Evolutionary conservation across 306 rosid species (phyloP).

Genomic region (Malus fusca): DNA sequence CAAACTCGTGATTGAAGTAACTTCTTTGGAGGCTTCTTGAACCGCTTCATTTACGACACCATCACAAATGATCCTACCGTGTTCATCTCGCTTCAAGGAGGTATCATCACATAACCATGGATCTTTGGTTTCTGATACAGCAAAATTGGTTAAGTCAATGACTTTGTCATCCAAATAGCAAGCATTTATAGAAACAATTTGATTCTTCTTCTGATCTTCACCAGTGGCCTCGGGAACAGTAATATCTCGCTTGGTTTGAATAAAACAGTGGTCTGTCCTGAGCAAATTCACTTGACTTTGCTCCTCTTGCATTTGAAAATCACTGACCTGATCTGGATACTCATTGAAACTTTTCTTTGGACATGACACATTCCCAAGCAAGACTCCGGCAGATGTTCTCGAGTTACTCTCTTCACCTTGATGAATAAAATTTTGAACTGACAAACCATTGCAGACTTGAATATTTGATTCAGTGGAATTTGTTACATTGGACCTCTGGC

Average conservation of each 20-base stretch:
- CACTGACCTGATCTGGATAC: conserved; percentile 10
- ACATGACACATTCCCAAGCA: conserved; percentile 20
- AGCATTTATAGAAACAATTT: conserved; percentile 9
- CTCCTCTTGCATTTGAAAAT: conserved; percentile 18
- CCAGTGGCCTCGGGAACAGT: conserved; percentile 15
- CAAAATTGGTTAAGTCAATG: conserved; percentile 9
- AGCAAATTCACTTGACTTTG: conserved; percentile 11
- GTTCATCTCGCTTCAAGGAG: conserved; percentile 21
- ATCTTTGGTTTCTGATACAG: conserved; percentile 22
- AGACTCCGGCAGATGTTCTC: conserved; percentile 11
- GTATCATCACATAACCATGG: conserved; percentile 13
- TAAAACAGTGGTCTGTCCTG: conserved; percentile 1
- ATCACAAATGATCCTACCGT: conserved; percentile 21
- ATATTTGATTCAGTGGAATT: conserved; percentile 24
- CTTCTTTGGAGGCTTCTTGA: conserved; percentile 15
- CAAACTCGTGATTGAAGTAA: conserved; percentile 14
- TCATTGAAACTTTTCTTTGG: conserved; percentile 11
- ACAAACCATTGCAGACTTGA: conserved; percentile 21
- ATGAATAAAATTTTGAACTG: conserved; percentile 20
- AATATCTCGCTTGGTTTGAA: neutral
- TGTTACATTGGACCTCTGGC: conserved; percentile 17
- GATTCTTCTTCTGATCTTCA: conserved; percentile 22
- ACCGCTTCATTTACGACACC: conserved; percentile 21
- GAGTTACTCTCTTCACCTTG: conserved; percentile 7
- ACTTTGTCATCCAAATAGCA: conserved; percentile 15